Evolutionary conservation across 768 basidiomycete genomes (phyloP), one percentile per base, ranked within the genome.

Genomic region (Kondoa subrosea): DNA sequence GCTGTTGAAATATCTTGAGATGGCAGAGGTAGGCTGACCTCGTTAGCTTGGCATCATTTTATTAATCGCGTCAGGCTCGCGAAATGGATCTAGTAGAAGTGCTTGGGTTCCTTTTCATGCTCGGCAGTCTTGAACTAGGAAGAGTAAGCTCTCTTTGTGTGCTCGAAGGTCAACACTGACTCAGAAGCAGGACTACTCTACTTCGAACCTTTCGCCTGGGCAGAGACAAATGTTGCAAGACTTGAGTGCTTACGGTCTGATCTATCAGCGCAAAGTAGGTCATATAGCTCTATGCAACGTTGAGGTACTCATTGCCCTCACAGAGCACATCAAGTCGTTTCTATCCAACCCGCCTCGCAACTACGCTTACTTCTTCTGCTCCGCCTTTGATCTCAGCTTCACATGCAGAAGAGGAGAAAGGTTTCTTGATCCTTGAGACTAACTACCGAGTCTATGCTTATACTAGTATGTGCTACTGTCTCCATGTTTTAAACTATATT

Each of bases 401-500:
- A n/a, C 40, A 65, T 32, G 68, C 65, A 0, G 16, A 74, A 85
- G 58, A 76, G 15, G 71, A 70, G 34, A 66, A 93, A 76, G 90
- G 92, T 16, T 97, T 95, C 80, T 87, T 97, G 72, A 85, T 97
- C 72, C 82, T 99, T 57, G 95, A 99, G 80, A 97, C 95, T 25
- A 97, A 99, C 79, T 97, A 96, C 80, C 87, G 91, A 72, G 79
- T 99, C 71, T 99, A 97, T 76, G 95, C 95, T 2, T 99, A 99
- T 77, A 99, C 95, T 34, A 87, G 91, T 91, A 77, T 64, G 79
- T 67, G 32, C 50, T 66, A 27, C 64, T 26, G 56, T 34, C 40
- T 65, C 64, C 60, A 50, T 50, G 21, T 60, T n/a, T 30, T 16
- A 58, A 33, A 56, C 57, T 26, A n/a, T 27, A 31, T 3, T 26